Conservation (phyloP, 805 yeast species). For the Saccharomycopsis sp. region DNA sequence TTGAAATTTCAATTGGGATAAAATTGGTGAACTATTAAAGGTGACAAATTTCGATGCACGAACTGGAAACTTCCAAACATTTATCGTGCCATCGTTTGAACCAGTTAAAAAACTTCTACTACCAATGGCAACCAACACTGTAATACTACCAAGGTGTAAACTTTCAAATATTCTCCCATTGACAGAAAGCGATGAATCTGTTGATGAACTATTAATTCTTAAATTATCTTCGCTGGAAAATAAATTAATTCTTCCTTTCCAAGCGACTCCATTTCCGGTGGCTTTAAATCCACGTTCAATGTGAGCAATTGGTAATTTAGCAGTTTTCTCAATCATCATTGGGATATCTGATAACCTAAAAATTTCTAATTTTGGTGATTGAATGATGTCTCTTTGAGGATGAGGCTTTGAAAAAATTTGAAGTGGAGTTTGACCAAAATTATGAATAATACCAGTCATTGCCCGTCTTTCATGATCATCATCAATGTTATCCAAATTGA, state of each 20-base stretch:
- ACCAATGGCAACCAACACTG: constrained; percentile 36
- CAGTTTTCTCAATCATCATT: constrained; percentile 36
- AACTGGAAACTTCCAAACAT: constrained; percentile 45
- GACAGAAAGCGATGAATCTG: constrained; percentile 26
- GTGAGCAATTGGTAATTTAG: constrained; percentile 34
- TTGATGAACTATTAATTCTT: constrained; percentile 11
- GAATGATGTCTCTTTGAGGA: constrained; percentile 39
- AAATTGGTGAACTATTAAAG: constrained; percentile 19
- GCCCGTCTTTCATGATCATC: constrained; percentile 73
- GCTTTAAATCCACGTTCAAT: constrained; percentile 38
- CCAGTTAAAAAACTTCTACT: constrained; percentile 41
- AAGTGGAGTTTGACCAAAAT: constrained; percentile 86
- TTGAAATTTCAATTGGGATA: constrained; percentile 23
- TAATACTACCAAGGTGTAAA: constrained; percentile 35
- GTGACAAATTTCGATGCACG: constrained; percentile 23
- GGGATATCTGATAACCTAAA: constrained; percentile 32
- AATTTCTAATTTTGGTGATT: constrained; percentile 31
- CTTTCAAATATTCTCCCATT: constrained; percentile 39
- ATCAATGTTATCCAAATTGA: constrained; percentile 63
- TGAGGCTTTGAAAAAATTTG: constrained; percentile 68
- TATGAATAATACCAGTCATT: constrained; percentile 77
- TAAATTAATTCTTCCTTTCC: constrained; percentile 44
- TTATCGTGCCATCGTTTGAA: constrained; percentile 51
- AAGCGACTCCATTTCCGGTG: constrained; percentile 30
- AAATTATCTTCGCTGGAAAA: constrained; percentile 24